These are phyloP conservation scores for Ganoderma meredithae DNA, from an alignment of 1,284 basidiomycete species.

Conservation along the genomic window DNA sequence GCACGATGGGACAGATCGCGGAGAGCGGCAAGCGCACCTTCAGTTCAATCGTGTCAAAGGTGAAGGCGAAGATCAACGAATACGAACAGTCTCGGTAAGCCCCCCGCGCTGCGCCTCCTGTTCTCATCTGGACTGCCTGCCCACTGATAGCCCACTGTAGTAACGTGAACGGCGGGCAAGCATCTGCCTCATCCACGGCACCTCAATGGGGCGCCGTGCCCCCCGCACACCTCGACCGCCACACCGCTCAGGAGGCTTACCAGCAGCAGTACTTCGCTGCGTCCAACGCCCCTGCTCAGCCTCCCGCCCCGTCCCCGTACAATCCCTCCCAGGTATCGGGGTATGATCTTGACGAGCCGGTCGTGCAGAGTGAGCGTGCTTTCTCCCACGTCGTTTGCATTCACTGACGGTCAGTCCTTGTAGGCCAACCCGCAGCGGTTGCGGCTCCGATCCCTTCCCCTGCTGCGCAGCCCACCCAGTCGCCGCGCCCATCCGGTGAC, in stretches of 20 bases:
- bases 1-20: constrained; percentile 76
- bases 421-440: constrained; percentile 9
- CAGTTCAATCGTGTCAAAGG: constrained; percentile 71
- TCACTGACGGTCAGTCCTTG: not conserved
- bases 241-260: constrained; percentile 36
- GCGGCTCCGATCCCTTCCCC: constrained; percentile 18
- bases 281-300: constrained; percentile 11
- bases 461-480: constrained; percentile 21
- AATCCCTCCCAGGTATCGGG: constrained; percentile 28
- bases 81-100: constrained; percentile 58
- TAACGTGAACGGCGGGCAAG: constrained; percentile 1
- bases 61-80: constrained; percentile 83
- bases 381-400: not conserved
- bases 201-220: constrained; percentile 32
- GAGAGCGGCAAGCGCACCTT: constrained; percentile 85
- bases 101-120: constrained; percentile 6
- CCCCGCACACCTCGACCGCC: constrained; percentile 33
- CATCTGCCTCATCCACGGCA: constrained; percentile 21
- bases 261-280: constrained; percentile 31
- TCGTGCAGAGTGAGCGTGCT: constrained; percentile 8
- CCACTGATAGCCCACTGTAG: not conserved
- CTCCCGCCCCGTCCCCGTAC: constrained; percentile 9
- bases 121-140: not conserved
- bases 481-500: constrained; percentile 35
- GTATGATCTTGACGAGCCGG: constrained; percentile 30